phyloP scores from a whole-genome alignment of 257 asterid species.

The Fraxinus anomala region DNA sequence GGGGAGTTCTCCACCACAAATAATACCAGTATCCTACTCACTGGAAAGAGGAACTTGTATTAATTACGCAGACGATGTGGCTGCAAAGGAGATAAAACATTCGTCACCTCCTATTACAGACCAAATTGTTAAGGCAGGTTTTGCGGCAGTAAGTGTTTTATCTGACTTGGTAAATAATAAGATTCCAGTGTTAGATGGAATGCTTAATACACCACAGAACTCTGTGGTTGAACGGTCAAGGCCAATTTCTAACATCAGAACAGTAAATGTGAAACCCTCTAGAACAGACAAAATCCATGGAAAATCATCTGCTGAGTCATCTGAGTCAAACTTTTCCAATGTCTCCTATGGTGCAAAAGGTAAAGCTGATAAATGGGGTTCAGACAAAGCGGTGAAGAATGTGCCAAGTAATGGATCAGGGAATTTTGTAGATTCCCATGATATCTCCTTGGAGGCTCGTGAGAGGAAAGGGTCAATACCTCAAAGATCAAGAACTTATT shows the following conservation, averaged over 20 bases:
- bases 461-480: constrained; percentile 51
- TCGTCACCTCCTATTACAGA: constrained; percentile 66
- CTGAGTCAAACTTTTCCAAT: constrained; percentile 32
- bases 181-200: constrained; percentile 64
- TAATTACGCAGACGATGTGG: constrained; percentile 45
- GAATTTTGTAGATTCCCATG: constrained; percentile 39
- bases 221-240: constrained; percentile 52
- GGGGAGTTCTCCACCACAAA: constrained; percentile 36
- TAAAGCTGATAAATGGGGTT: constrained; percentile 41
- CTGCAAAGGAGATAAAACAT: constrained; percentile 33
- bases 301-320: constrained; percentile 41
- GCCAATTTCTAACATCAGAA: constrained; percentile 43
- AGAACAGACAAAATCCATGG: constrained; percentile 45
- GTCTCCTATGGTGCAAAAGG: constrained; percentile 34
- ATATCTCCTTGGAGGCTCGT: constrained; percentile 33
- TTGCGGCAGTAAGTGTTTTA: constrained; percentile 78
- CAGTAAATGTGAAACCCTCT: constrained; percentile 43
- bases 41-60: constrained; percentile 40
- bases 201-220: constrained; percentile 38
- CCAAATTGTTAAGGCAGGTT: constrained; percentile 82
- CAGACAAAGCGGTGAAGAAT: constrained; percentile 36
- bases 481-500: constrained; percentile 48
- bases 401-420: constrained; percentile 33
- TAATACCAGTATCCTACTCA: constrained; percentile 32
- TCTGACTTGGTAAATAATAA: constrained; percentile 73